phyloP scores from a whole-genome alignment of 2,329 filamentous ascomycete genomes.

The Didymella arachidicola region DNA sequence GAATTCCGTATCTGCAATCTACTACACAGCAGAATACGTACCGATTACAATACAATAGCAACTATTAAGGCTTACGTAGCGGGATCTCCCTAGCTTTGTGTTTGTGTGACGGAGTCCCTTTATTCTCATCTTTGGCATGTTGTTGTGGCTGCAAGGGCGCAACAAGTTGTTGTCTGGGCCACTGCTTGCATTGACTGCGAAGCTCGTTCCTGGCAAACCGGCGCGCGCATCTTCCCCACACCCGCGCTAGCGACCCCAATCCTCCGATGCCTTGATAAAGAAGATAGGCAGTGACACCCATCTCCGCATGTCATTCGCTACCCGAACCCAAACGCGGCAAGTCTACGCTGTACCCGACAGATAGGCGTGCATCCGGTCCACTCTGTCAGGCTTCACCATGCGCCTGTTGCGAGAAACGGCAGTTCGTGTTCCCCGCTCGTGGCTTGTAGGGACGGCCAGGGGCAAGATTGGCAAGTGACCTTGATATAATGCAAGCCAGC shows the following conservation, averaged over 20 bases:
- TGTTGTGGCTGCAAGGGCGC: constrained; percentile 1
- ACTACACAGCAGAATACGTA: neutral
- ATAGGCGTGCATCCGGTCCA: constrained; percentile 19
- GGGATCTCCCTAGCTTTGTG: neutral
- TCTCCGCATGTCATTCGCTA: constrained; percentile 14
- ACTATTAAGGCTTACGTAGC: neutral
- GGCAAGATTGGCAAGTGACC: constrained; percentile 15
- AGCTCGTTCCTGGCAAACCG: constrained; percentile 4
- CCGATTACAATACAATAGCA: constrained; percentile 3
- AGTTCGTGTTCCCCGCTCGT: constrained; percentile 21
- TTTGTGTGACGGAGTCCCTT: neutral
- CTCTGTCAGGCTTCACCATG: constrained; percentile 10
- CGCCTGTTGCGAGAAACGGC: constrained; percentile 12
- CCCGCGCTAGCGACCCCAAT: constrained; percentile 17
- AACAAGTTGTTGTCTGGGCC: neutral
- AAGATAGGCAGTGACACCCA: constrained; percentile 17
- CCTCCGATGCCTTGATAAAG: constrained; percentile 17
- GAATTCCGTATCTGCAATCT: constrained; percentile 18
- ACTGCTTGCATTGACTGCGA: constrained; percentile 9
- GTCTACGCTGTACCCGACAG: constrained; percentile 19
- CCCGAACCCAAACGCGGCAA: constrained; percentile 10
- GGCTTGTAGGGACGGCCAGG: constrained; percentile 5
- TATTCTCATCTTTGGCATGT: neutral
- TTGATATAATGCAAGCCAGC: constrained; percentile 16
- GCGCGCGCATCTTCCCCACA: constrained; percentile 18